phyloP scores from a whole-genome alignment of 2,329 filamentous ascomycete genomes.

The Cercospora beticola region DNA sequence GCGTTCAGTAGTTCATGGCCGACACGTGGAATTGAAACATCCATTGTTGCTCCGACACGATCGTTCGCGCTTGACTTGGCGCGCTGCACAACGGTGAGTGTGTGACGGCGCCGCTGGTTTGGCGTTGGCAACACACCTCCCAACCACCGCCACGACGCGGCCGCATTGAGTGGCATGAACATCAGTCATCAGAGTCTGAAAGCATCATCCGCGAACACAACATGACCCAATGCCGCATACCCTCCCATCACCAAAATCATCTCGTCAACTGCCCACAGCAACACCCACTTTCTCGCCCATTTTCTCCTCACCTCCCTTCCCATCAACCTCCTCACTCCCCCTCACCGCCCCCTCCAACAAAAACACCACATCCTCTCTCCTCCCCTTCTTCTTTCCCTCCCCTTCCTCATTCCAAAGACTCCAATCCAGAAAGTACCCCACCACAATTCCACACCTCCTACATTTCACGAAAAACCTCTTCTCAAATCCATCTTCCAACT shows the following conservation, averaged over 20 bases:
- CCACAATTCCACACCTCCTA: constrained; percentile 58
- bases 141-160: background rate
- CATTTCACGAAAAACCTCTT: constrained; percentile 62
- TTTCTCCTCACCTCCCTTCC: constrained; percentile 3
- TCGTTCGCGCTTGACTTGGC: background rate
- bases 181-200: background rate
- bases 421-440: constrained; percentile 63
- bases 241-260: background rate
- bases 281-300: background rate
- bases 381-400: constrained; percentile 37
- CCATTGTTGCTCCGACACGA: background rate
- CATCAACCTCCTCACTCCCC: constrained; percentile 56
- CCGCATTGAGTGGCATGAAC: background rate
- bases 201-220: background rate
- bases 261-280: constrained; percentile 4
- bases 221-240: background rate
- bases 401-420: constrained; percentile 46
- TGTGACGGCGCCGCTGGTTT: background rate
- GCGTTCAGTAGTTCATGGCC: background rate
- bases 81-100: background rate
- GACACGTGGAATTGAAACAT: background rate
- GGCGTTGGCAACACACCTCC: background rate
- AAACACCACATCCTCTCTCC: constrained; percentile 56
- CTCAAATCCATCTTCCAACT: constrained; percentile 61
- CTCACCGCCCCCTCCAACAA: constrained; percentile 60